These are phyloP conservation scores for Conticribra guillardii DNA, from an alignment of 108 stramenopile genomes.

Conservation along the genomic window DNA sequence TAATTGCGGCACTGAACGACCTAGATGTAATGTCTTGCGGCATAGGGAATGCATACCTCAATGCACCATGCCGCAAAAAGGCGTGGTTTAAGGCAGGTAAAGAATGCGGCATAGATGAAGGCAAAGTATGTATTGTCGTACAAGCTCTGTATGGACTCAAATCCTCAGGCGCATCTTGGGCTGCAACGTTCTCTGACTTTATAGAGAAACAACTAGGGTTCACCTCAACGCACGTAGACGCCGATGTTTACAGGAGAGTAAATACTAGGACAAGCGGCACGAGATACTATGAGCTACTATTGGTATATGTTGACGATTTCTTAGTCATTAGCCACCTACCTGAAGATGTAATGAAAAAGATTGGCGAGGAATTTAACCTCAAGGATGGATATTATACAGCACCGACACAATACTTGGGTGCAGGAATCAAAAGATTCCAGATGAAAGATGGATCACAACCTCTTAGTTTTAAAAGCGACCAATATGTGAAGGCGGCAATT, in stretches of 20 bases:
- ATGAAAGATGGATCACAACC: slow-evolving; percentile 4
- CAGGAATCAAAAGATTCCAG: slow-evolving; percentile 11
- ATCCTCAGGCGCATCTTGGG: slow-evolving; percentile 42
- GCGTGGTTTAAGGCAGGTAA: slow-evolving; percentile 36
- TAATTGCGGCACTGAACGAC: slow-evolving; percentile 52
- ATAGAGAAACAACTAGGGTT: slow-evolving; percentile 2
- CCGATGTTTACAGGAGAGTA: not conserved
- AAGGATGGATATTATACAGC: slow-evolving; percentile 21
- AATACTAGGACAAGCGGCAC: not conserved
- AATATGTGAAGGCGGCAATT: slow-evolving; percentile 46
- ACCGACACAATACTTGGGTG: slow-evolving; percentile 37
- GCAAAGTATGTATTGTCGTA: slow-evolving; percentile 8
- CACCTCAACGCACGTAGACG: not conserved
- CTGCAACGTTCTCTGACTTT: not conserved
- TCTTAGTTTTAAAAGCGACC: slow-evolving; percentile 28
- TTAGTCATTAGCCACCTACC: slow-evolving; percentile 11
- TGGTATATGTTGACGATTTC: slow-evolving; percentile 48
- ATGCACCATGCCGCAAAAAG: slow-evolving; percentile 39
- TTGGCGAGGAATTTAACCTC: slow-evolving; percentile 22
- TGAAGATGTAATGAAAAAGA: not conserved
- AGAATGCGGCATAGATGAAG: slow-evolving; percentile 34
- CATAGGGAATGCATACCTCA: slow-evolving; percentile 54
- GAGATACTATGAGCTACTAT: slow-evolving; percentile 33
- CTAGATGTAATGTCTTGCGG: slow-evolving; percentile 49
- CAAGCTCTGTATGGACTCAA: slow-evolving; percentile 50